Percentiles rank a stretch among this genome's conserved stretches.
These are phyloP conservation scores for Phytophthora citrophthora DNA, from an alignment of 352 stramenopile genomes.

Conservation along the genomic window DNA sequence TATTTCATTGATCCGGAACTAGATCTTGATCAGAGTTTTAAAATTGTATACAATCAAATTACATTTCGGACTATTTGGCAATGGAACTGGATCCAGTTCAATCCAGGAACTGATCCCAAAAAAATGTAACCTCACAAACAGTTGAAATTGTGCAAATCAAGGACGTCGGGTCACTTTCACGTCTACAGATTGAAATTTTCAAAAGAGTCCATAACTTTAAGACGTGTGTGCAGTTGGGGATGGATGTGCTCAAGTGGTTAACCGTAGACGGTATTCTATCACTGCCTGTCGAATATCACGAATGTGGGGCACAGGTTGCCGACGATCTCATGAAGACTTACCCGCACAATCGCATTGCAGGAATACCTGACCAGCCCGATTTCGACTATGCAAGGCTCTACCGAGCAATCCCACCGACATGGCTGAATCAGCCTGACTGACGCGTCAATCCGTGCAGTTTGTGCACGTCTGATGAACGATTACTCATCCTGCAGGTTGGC, in stretches of 20 bases:
- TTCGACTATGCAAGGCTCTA: background rate
- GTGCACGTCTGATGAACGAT: background rate
- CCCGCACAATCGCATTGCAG: background rate
- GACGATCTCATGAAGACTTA: background rate
- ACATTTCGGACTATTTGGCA: too few species aligned
- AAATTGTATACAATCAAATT: too few species aligned
- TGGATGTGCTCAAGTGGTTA: conserved; percentile 7
- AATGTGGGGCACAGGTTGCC: background rate
- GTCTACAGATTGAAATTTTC: conserved; percentile 14
- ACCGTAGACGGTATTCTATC: background rate
- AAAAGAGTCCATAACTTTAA: background rate
- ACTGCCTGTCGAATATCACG: background rate
- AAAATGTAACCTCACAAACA: too few species aligned
- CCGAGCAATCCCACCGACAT: background rate
- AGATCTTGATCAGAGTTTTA: too few species aligned
- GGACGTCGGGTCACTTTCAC: conserved; percentile 6
- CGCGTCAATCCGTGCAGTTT: background rate
- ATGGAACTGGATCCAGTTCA: too few species aligned
- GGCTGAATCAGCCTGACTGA: too few species aligned
- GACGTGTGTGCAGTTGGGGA: background rate
- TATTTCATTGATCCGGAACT: too few species aligned
- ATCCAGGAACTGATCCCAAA: too few species aligned
- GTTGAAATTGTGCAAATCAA: background rate
- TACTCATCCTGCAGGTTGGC: background rate
- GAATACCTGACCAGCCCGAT: background rate